These are phyloP conservation scores for Hypoxylon lienhwacheense DNA, from an alignment of 495 filamentous ascomycete genomes.

Conservation along the genomic window DNA sequence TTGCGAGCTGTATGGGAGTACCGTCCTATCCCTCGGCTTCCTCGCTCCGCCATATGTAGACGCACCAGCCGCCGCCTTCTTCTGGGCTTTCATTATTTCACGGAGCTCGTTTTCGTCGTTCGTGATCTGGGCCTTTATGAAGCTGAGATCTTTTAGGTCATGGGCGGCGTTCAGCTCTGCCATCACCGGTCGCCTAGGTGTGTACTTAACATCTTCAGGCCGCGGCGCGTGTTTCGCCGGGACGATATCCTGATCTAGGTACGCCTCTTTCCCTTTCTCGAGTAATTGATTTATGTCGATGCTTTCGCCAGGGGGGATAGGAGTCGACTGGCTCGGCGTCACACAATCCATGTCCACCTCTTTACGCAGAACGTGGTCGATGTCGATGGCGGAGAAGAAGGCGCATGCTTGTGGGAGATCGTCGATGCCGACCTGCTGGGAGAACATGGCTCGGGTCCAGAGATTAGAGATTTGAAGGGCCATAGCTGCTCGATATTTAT, in stretches of 20 bases:
- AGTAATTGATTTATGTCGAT: slow-evolving; percentile 78
- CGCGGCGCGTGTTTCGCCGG: slow-evolving; percentile 53
- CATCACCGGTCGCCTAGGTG: slow-evolving; percentile 78
- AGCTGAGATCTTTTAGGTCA: slow-evolving; percentile 50
- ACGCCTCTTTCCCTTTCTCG: slow-evolving; percentile 62
- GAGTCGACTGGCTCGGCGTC: slow-evolving; percentile 78
- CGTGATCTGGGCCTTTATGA: slow-evolving; percentile 82
- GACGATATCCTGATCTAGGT: slow-evolving; percentile 63
- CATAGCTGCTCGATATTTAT: slow-evolving; percentile 86
- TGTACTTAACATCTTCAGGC: slow-evolving; percentile 65
- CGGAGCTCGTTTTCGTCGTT: slow-evolving; percentile 72
- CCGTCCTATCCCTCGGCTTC: slow-evolving; percentile 28
- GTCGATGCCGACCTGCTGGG: slow-evolving; percentile 92
- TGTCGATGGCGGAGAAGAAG: slow-evolving; percentile 93
- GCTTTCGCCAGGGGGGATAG: slow-evolving; percentile 83
- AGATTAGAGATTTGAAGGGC: slow-evolving; percentile 92
- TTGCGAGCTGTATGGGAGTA: slow-evolving; percentile 36
- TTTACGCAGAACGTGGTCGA: slow-evolving; percentile 90
- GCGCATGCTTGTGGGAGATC: slow-evolving; percentile 93
- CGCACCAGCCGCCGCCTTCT: slow-evolving; percentile 22
- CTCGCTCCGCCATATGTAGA: neutral
- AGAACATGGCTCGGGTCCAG: slow-evolving; percentile 97
- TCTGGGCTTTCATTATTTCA: slow-evolving; percentile 67
- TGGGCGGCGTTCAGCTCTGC: slow-evolving; percentile 53
- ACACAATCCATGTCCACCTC: slow-evolving; percentile 98